A percentile compares a stretch with the other conserved stretches of the same genome.
phyloP scores from a whole-genome alignment of 164 flowering plant genomes.

The Brasenia schreberi region DNA sequence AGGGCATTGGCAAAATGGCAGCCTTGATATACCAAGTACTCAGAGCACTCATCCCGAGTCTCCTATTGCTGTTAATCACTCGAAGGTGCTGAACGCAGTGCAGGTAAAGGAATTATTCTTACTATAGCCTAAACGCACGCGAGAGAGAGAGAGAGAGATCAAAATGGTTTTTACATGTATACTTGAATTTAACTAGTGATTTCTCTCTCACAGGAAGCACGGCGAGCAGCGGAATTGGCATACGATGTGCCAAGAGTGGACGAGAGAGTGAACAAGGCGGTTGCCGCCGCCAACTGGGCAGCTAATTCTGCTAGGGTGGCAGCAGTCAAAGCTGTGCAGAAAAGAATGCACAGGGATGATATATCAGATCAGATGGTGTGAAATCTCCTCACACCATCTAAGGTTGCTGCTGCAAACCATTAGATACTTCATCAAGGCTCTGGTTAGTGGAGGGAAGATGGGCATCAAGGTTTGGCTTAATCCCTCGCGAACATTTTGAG shows the following conservation, averaged over 20 bases:
- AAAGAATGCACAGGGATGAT: constrained; percentile 52
- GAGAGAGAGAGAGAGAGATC: neutral
- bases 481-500: neutral
- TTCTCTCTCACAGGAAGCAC: constrained; percentile 48
- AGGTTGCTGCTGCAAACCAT: neutral
- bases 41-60: constrained; percentile 42
- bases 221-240: constrained; percentile 68
- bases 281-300: constrained; percentile 69
- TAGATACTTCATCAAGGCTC: neutral
- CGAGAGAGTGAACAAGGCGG: constrained; percentile 73
- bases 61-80: constrained; percentile 40
- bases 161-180: neutral
- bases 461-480: neutral
- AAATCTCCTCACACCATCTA: neutral
- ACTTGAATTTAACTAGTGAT: neutral
- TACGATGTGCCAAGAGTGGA: constrained; percentile 48
- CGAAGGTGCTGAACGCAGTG: constrained; percentile 59
- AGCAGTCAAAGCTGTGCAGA: constrained; percentile 89
- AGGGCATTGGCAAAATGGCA: constrained; percentile 83
- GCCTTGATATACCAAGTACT: constrained; percentile 44
- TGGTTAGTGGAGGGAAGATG: neutral
- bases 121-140: neutral
- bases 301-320: constrained; percentile 97
- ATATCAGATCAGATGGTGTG: neutral
- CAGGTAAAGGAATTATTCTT: constrained; percentile 35